A percentile compares a stretch with the other conserved stretches of the same genome.
Evolutionary conservation across 441 rosid genomes (phyloP).

Genomic region (Croton setiger): DNA sequence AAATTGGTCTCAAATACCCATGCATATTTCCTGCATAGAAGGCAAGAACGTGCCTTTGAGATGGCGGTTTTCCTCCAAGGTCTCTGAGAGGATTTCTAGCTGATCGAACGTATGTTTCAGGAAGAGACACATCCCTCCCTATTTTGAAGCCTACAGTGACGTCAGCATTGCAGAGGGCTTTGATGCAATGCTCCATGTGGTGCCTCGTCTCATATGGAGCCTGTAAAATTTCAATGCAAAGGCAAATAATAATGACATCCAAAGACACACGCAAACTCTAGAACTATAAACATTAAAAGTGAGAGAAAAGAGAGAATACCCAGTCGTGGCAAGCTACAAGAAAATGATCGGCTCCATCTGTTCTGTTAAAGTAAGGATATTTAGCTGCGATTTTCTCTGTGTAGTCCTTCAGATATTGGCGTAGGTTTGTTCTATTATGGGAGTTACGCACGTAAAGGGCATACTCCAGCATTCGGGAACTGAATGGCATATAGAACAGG

Average conservation of each 20-base stretch:
- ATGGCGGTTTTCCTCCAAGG: conserved; percentile 79
- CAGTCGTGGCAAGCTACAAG: conserved; percentile 88
- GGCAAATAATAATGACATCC: no score
- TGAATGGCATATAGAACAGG: conserved; percentile 77
- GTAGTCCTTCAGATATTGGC: conserved; percentile 56
- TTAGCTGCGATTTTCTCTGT: conserved; percentile 55
- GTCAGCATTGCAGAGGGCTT: conserved; percentile 94
- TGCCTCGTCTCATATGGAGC: conserved; percentile 93
- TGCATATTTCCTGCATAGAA: conserved; percentile 89
- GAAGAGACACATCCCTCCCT: conserved; percentile 90
- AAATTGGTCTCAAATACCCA: conserved; percentile 69
- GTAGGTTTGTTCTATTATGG: conserved; percentile 57
- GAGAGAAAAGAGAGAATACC: conserved; percentile 42
- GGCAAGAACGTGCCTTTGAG: conserved; percentile 60
- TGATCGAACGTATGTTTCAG: conserved; percentile 86
- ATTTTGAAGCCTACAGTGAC: conserved; percentile 77
- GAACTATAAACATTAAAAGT: conserved; percentile 3
- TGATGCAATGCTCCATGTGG: conserved; percentile 94
- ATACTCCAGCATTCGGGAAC: conserved; percentile 62
- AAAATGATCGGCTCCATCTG: conserved; percentile 83
- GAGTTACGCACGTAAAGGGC: conserved; percentile 46
- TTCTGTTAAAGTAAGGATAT: conserved; percentile 58
- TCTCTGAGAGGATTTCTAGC: conserved; percentile 88
- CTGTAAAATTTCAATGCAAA: conserved; percentile 31
- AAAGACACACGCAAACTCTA: neutral